Conservation (phyloP, 208 protist species). For the Acanthamoeba divionensis region DNA sequence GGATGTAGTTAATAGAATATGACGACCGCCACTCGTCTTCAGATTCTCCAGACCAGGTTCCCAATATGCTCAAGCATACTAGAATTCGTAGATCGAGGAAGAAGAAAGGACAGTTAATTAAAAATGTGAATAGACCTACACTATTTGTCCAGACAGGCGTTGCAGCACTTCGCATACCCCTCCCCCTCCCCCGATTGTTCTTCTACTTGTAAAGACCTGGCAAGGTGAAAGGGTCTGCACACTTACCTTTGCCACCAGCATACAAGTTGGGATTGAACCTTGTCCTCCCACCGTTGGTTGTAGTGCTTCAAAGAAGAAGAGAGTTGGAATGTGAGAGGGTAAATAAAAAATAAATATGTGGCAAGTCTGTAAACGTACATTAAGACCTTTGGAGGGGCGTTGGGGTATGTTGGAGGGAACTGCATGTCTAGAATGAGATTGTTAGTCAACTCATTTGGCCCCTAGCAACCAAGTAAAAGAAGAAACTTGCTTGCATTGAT, state of each 20-base stretch:
- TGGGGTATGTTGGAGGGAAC: slow-evolving; percentile 49
- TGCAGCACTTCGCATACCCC: no score
- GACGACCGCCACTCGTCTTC: slow-evolving; percentile 58
- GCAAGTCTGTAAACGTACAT: slow-evolving; percentile 27
- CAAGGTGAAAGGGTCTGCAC: background rate
- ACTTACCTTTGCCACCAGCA: slow-evolving; percentile 42
- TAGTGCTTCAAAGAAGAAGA: background rate
- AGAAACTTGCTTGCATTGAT: no score
- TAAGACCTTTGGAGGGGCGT: slow-evolving; percentile 46
- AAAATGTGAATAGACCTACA: no score
- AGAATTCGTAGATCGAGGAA: background rate
- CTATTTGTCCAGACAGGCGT: no score
- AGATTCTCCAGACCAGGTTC: slow-evolving; percentile 61
- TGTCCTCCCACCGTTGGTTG: slow-evolving; percentile 40
- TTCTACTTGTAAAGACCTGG: background rate
- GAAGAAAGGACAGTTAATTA: background rate
- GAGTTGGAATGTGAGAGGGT: background rate
- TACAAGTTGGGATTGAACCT: slow-evolving; percentile 61
- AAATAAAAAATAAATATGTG: background rate
- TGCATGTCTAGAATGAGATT: slow-evolving; percentile 18
- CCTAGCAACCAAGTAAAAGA: no score
- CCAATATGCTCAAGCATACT: slow-evolving; percentile 62
- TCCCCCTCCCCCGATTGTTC: background rate
- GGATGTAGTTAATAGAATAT: slow-evolving; percentile 58
- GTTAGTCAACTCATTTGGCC: background rate